Percentiles rank a stretch among this genome's conserved stretches.
phyloP scores from a whole-genome alignment of 2,329 filamentous ascomycete species.

The Fusarium zealandicum region DNA sequence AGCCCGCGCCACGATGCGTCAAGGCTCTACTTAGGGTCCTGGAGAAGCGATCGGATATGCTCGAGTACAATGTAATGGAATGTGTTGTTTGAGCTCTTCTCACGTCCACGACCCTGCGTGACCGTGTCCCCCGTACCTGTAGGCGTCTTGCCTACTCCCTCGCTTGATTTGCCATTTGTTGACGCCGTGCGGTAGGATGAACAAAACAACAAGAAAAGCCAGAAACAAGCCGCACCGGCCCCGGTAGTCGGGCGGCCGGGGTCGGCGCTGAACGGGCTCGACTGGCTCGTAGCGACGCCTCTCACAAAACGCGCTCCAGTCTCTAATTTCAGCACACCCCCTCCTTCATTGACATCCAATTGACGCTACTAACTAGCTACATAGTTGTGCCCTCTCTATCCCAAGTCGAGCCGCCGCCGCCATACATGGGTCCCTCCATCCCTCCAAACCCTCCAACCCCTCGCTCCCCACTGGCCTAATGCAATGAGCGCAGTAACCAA shows the following conservation, averaged over 20 bases:
- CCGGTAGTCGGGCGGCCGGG: slow-evolving; percentile 37
- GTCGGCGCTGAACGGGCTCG: slow-evolving; percentile 38
- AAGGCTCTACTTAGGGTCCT: slow-evolving; percentile 9
- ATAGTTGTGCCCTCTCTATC: slow-evolving; percentile 38
- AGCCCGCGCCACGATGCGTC: slow-evolving; percentile 36
- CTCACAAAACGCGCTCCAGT: slow-evolving; percentile 34
- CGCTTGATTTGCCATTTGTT: slow-evolving; percentile 31
- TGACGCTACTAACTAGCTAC: slow-evolving; percentile 36
- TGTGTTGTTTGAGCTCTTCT: slow-evolving; percentile 20
- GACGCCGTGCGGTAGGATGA: slow-evolving; percentile 30
- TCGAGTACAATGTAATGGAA: no score
- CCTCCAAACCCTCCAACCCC: slow-evolving; percentile 42
- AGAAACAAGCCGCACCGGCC: slow-evolving; percentile 29
- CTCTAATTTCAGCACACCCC: slow-evolving; percentile 36
- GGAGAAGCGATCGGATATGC: slow-evolving; percentile 28
- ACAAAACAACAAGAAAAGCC: slow-evolving; percentile 28
- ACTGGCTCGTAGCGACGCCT: slow-evolving; percentile 35
- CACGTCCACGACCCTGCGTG: slow-evolving; percentile 28
- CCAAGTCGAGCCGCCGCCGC: slow-evolving; percentile 44
- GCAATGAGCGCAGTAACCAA: slow-evolving; percentile 40
- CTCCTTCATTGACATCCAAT: slow-evolving; percentile 34
- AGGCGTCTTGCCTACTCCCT: slow-evolving; percentile 23
- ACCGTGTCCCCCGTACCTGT: slow-evolving; percentile 14
- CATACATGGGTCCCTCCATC: slow-evolving; percentile 40
- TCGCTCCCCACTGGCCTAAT: slow-evolving; percentile 43